Evolutionary conservation across 2,329 filamentous ascomycete genomes (phyloP).

Genomic region (Phyllosticta paracitricarpa): DNA sequence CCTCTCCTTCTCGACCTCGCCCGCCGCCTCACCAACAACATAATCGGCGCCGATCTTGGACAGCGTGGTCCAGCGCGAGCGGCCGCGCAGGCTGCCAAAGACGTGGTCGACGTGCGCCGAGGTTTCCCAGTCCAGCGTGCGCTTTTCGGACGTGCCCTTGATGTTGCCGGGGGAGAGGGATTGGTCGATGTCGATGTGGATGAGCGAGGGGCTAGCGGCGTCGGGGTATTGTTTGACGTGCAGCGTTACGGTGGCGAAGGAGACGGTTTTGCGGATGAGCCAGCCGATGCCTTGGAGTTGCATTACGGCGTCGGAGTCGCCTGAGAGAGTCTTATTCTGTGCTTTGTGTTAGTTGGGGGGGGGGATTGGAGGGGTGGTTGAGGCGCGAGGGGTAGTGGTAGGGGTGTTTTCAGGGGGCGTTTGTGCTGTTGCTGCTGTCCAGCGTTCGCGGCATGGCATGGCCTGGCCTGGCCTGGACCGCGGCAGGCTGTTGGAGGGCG

Average conservation of each 20-base stretch:
- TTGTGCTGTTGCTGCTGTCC: background rate
- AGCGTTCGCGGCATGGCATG: too few relatives aligned
- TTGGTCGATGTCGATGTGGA: slow-evolving; percentile 60
- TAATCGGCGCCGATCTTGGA: slow-evolving; percentile 4
- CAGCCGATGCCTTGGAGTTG: slow-evolving; percentile 48
- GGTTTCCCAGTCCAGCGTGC: slow-evolving; percentile 46
- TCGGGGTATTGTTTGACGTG: slow-evolving; percentile 43
- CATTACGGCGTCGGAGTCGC: slow-evolving; percentile 58
- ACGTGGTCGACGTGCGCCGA: slow-evolving; percentile 68
- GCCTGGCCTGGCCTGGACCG: too few relatives aligned
- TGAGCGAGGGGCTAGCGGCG: slow-evolving; percentile 13
- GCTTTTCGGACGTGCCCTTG: slow-evolving; percentile 52
- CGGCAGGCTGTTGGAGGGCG: too few relatives aligned
- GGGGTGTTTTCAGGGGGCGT: background rate
- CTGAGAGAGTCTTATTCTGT: slow-evolving; percentile 68
- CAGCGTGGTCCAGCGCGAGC: slow-evolving; percentile 40
- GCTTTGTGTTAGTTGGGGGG: background rate
- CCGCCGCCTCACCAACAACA: background rate
- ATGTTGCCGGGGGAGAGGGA: slow-evolving; percentile 56
- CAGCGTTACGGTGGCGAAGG: slow-evolving; percentile 59
- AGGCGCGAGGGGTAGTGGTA: background rate
- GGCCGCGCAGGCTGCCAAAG: slow-evolving; percentile 62
- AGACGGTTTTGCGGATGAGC: slow-evolving; percentile 62
- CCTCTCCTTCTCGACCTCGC: slow-evolving; percentile 1
- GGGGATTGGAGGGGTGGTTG: background rate